phyloP scores from a whole-genome alignment of 352 stramenopile species.

The Achlya hypogyna region DNA sequence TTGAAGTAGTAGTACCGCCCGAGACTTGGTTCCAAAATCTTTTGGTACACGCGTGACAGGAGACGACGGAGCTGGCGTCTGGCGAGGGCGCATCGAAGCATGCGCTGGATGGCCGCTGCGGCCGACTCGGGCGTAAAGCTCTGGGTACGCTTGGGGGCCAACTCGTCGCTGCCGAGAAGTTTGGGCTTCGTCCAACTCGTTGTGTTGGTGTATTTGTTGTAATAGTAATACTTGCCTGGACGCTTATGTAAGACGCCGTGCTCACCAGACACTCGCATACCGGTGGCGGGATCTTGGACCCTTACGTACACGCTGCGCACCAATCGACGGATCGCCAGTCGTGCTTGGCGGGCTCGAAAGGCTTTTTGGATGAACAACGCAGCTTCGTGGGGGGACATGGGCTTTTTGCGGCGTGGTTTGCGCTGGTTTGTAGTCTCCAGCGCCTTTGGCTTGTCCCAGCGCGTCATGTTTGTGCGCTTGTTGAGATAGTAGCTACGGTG shows the following conservation, averaged over 20 bases:
- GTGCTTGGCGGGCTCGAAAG: neutral
- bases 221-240: constrained; percentile 53
- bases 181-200: constrained; percentile 68
- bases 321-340: neutral
- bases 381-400: neutral
- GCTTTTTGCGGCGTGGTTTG: neutral
- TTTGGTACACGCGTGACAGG: constrained; percentile 69
- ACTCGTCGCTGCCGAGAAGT: constrained; percentile 27
- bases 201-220: constrained; percentile 58
- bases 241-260: constrained; percentile 24
- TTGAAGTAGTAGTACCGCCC: constrained; percentile 76
- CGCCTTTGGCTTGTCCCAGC: constrained; percentile 49
- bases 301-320: constrained; percentile 5
- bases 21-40: constrained; percentile 51
- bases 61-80: constrained; percentile 40
- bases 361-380: constrained; percentile 7
- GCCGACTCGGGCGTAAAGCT: constrained; percentile 18
- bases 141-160: neutral
- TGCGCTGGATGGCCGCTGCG: constrained; percentile 39
- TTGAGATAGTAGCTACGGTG: constrained; percentile 63
- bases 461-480: constrained; percentile 47
- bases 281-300: neutral
- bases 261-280: neutral
- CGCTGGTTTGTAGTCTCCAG: neutral
- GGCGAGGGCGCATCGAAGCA: constrained; percentile 40